A percentile compares a stretch with the other conserved stretches of the same genome.
Evolutionary conservation across 129 eudicot species (phyloP).

Genomic region (Escallonia rubra): DNA sequence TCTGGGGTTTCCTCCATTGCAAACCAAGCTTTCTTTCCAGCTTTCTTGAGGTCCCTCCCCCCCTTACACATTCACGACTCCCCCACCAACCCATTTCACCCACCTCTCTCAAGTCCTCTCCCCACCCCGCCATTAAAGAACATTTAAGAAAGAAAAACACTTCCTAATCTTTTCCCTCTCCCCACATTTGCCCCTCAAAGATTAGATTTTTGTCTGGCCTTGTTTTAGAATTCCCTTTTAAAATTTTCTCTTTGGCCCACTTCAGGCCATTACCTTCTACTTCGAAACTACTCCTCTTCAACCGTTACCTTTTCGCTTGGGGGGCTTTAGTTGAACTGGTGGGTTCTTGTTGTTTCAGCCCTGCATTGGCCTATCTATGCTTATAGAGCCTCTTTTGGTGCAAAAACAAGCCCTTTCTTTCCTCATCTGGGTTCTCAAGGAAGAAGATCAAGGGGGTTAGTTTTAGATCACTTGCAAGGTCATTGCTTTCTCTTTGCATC

Average conservation of each 20-base stretch:
- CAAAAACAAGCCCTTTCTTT: conserved; percentile 14
- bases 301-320: conserved; percentile 13
- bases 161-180: neutral
- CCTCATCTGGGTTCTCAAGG: conserved; percentile 29
- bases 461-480: conserved; percentile 36
- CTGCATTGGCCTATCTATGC: conserved; percentile 35
- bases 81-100: conserved; percentile 21
- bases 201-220: conserved; percentile 27
- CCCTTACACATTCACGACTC: conserved; percentile 8
- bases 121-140: neutral
- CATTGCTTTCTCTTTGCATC: neutral
- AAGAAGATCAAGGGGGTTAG: conserved; percentile 30
- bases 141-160: neutral
- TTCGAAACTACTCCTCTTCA: conserved; percentile 31
- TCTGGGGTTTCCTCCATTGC: conserved; percentile 41
- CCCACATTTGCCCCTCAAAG: conserved; percentile 19
- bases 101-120: conserved; percentile 9
- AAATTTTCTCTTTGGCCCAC: conserved; percentile 27
- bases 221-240: conserved; percentile 4
- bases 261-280: conserved; percentile 22
- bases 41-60: conserved; percentile 20
- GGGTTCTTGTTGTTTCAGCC: conserved; percentile 7
- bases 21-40: conserved; percentile 43
- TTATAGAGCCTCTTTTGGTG: conserved; percentile 15
- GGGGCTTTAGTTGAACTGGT: neutral